phyloP scores from a whole-genome alignment of 2,329 filamentous ascomycete genomes.

The Colletotrichum neosansevieriae region DNA sequence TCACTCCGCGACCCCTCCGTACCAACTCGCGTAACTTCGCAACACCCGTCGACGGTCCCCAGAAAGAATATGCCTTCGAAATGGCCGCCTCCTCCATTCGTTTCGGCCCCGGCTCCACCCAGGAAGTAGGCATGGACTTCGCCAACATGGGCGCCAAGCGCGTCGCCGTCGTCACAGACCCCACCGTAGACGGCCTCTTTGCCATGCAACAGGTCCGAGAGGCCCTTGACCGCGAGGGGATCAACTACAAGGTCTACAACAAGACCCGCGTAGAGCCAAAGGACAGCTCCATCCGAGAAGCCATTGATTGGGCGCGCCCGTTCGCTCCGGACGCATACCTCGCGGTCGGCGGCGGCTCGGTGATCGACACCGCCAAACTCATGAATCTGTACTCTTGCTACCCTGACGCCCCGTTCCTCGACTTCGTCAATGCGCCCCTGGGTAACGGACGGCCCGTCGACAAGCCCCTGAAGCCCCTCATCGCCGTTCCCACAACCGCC shows the following conservation, averaged over 20 bases:
- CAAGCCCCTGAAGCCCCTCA: slow-evolving; percentile 78
- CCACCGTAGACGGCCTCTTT: slow-evolving; percentile 82
- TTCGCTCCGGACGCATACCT: slow-evolving; percentile 89
- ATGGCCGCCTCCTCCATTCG: slow-evolving; percentile 97
- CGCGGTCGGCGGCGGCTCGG: slow-evolving; percentile 91
- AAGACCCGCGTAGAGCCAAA: slow-evolving; percentile 90
- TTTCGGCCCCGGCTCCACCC: slow-evolving; percentile 92
- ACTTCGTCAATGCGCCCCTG: slow-evolving; percentile 96
- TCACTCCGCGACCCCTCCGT: slow-evolving; percentile 59
- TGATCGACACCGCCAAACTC: slow-evolving; percentile 97
- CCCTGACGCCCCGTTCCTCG: slow-evolving; percentile 92
- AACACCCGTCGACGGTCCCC: slow-evolving; percentile 72
- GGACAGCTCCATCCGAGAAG: slow-evolving; percentile 90
- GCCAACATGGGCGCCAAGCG: slow-evolving; percentile 88
- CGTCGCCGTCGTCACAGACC: slow-evolving; percentile 93
- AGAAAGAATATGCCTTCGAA: slow-evolving; percentile 97
- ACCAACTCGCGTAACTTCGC: slow-evolving; percentile 62
- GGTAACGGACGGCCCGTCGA: slow-evolving; percentile 86
- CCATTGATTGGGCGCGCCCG: slow-evolving; percentile 86
- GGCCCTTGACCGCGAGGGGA: slow-evolving; percentile 80
- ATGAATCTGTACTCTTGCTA: slow-evolving; percentile 97
- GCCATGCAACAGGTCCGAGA: slow-evolving; percentile 92
- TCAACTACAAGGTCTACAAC: slow-evolving; percentile 85
- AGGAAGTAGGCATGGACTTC: slow-evolving; percentile 98
- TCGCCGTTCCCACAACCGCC: slow-evolving; percentile 86